These are phyloP conservation scores for Dalechampia spathulata DNA, from an alignment of 441 rosid species.

Conservation along the genomic window DNA sequence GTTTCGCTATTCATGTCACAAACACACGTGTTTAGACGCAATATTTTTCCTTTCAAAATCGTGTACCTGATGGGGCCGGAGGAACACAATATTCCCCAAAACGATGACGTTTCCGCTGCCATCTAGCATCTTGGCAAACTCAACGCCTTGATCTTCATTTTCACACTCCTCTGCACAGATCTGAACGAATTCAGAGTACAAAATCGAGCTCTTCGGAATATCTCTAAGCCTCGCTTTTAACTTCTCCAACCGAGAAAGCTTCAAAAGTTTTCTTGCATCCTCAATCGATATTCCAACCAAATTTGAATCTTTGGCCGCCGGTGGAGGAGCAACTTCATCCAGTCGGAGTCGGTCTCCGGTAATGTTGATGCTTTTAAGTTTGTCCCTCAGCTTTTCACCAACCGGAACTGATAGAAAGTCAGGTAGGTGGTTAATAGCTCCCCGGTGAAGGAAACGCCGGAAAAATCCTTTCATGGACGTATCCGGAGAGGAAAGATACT, in stretches of 20 bases:
- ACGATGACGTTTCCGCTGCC: constrained; percentile 71
- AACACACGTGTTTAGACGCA: too few species aligned
- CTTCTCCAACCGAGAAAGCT: constrained; percentile 53
- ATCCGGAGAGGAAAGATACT: constrained; percentile 34
- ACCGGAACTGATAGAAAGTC: constrained; percentile 41
- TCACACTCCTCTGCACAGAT: constrained; percentile 55
- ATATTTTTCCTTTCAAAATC: neutral
- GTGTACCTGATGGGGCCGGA: constrained; percentile 69
- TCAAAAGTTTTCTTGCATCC: constrained; percentile 62
- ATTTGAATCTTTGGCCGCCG: constrained; percentile 3
- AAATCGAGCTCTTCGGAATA: constrained; percentile 42
- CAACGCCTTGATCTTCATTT: constrained; percentile 46
- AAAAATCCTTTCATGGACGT: constrained; percentile 24
- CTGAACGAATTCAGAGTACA: constrained; percentile 45
- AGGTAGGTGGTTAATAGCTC: constrained; percentile 26
- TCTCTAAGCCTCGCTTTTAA: constrained; percentile 54
- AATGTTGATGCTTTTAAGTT: constrained; percentile 27
- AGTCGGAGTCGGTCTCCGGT: constrained; percentile 29
- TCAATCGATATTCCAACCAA: constrained; percentile 26
- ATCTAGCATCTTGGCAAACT: constrained; percentile 54
- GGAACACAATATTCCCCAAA: constrained; percentile 55
- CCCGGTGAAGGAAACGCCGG: constrained; percentile 43
- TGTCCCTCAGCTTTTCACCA: constrained; percentile 46
- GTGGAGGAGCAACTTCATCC: constrained; percentile 21
- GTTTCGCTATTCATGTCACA: too few species aligned